phyloP scores from a whole-genome alignment of 169 alveolate species.

The Cryptosporidium viatorum region DNA sequence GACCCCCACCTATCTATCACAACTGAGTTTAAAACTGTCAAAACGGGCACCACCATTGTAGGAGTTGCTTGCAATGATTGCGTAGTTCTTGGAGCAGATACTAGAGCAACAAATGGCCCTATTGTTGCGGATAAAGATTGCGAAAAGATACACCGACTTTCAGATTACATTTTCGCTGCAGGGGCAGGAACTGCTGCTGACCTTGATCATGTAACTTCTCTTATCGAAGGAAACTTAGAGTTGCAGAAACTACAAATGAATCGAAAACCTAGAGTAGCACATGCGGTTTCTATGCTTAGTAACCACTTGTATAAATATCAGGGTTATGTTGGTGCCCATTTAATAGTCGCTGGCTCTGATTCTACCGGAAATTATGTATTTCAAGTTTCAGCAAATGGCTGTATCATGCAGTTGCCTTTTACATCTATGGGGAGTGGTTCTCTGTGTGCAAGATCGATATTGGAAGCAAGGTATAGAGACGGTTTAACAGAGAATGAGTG shows the following conservation, averaged over 20 bases:
- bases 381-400: constrained; percentile 96
- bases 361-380: constrained; percentile 94
- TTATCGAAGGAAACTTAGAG: constrained; percentile 91
- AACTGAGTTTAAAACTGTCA: constrained; percentile 35
- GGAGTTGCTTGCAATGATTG: constrained; percentile 95
- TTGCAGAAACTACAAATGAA: constrained; percentile 93
- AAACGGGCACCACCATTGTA: constrained; percentile 98
- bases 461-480: constrained; percentile 94
- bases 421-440: constrained; percentile 99
- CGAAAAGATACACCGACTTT: constrained; percentile 93
- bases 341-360: constrained; percentile 98
- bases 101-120: constrained; percentile 98
- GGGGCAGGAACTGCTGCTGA: constrained; percentile 99
- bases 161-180: constrained; percentile 96
- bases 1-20: not conserved
- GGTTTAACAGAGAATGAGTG: constrained; percentile 93
- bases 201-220: constrained; percentile 93
- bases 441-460: constrained; percentile 95
- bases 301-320: constrained; percentile 92
- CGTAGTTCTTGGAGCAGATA: constrained; percentile 98
- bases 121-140: constrained; percentile 98
- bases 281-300: constrained; percentile 90
- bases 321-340: constrained; percentile 97
- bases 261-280: constrained; percentile 89
- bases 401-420: constrained; percentile 88